Base-by-base conservation (phyloP, 1,284 basidiomycete species). In the Pseudozyma tsukubaensis region DNA sequence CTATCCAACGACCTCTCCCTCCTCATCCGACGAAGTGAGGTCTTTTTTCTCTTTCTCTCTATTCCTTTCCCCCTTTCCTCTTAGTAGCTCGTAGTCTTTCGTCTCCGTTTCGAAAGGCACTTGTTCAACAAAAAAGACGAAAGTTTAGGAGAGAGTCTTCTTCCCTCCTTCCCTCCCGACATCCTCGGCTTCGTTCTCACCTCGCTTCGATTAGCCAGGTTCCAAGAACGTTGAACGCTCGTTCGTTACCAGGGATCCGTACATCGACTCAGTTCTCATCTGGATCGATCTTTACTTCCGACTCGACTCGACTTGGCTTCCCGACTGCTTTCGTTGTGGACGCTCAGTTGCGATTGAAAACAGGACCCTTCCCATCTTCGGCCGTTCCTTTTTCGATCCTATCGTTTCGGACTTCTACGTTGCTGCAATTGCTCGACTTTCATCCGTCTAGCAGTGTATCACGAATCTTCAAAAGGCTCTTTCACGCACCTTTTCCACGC, bases 11-110 rank as follows among this genome's bases (percentile, higher is more conserved):
- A 61, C 59, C 49, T 55, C 36, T 44, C 59, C 61, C 58, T 63
- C 50, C 56, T 67, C 60, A 57, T 57, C 53, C 21, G 39, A 60
- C 61, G 49, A 60, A 59, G 55, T 58, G 59, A 62, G 61, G 54
- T 66, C 59, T 50, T 72, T 36, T 64, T 72, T 53, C 56, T 21
- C 44, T 50, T 40, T 45, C 47, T 52, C 32, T 42, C 42, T 40
- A 35, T 53, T 51, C 49, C 42, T 24, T 40, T 19, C 50, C 49
- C 40, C 45, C 54, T 59, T 45, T 44, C 55, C 50, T 53, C 54
- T 66, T 59, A 29, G 36, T 37, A 45, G 54, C 57, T 59, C 35
- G 48, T 59, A 3, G 49, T 65, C 59, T 59, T 65, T 63, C 66
- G 59, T 49, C 50, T 14, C 19, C 44, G 37, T 36, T 52, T 59